These are phyloP conservation scores for Diaporthe sp. DNA, from an alignment of 2,329 filamentous ascomycete genomes.

Conservation along the genomic window DNA sequence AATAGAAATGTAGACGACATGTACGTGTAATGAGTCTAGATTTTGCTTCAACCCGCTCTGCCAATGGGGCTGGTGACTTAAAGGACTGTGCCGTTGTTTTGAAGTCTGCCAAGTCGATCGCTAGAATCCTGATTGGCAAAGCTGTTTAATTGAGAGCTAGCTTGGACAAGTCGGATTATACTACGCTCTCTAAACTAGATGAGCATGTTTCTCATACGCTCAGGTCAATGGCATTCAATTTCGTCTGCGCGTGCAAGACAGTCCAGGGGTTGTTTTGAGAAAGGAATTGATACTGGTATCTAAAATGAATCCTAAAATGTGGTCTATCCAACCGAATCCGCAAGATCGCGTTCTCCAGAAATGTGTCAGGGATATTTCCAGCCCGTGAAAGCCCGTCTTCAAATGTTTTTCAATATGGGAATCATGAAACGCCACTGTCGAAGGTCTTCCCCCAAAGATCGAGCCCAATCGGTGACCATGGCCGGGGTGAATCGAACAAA, in stretches of 20 bases:
- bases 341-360: slow-evolving; percentile 24
- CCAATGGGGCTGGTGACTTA: not conserved
- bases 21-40: not conserved
- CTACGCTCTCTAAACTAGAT: not conserved
- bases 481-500: slow-evolving; percentile 13
- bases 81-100: not conserved
- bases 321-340: slow-evolving; percentile 30
- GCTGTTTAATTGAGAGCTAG: not conserved
- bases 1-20: not conserved
- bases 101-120: not conserved
- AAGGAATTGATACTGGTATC: slow-evolving; percentile 30
- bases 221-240: not conserved
- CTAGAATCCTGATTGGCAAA: not conserved
- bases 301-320: slow-evolving; percentile 27
- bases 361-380: slow-evolving; percentile 25
- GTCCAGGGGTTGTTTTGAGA: not conserved
- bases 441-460: not conserved
- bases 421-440: slow-evolving; percentile 31
- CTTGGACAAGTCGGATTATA: not conserved
- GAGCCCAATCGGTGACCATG: slow-evolving; percentile 1
- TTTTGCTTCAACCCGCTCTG: not conserved
- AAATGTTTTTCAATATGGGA: slow-evolving; percentile 27
- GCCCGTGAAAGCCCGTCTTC: slow-evolving; percentile 24
- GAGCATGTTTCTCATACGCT: not conserved
- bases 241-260: not conserved